A percentile compares a stretch with the other conserved stretches of the same genome.
Evolutionary conservation across 257 asterid species (phyloP).

Genomic region (Salvia splendens): DNA sequence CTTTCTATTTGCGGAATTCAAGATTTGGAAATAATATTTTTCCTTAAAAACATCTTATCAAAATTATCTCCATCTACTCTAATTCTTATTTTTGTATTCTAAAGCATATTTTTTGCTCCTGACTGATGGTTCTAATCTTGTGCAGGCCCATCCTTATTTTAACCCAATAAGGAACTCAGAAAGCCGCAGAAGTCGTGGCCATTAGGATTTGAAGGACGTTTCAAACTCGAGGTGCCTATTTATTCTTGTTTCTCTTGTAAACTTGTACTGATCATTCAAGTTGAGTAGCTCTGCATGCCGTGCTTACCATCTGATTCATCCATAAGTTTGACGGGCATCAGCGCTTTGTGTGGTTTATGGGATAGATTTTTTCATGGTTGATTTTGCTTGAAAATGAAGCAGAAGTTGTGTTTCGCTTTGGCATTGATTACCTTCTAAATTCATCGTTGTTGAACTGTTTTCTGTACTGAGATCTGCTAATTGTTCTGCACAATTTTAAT

Average conservation of each 20-base stretch:
- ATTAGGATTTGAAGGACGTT: constrained; percentile 37
- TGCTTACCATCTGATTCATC: constrained; percentile 34
- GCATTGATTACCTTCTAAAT: background rate
- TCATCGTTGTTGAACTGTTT: background rate
- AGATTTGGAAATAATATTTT: background rate
- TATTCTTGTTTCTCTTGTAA: constrained; percentile 26
- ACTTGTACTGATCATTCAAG: constrained; percentile 30
- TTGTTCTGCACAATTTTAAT: no score
- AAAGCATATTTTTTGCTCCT: background rate
- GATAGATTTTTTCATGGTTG: background rate
- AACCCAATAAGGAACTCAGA: constrained; percentile 77
- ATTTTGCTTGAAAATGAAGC: constrained; percentile 21
- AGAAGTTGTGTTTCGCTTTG: constrained; percentile 5
- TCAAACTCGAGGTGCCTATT: constrained; percentile 12
- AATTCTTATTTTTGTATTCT: background rate
- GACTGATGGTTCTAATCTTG: constrained; percentile 19
- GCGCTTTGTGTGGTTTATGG: constrained; percentile 22
- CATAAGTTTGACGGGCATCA: constrained; percentile 17
- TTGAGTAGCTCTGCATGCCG: constrained; percentile 25
- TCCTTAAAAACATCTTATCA: background rate
- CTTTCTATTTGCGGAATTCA: background rate
- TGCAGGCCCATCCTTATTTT: constrained; percentile 95
- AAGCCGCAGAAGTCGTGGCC: constrained; percentile 72
- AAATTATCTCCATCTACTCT: background rate
- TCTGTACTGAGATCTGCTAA: background rate